These are phyloP conservation scores for Escovopsis weberi DNA, from an alignment of 2,329 filamentous ascomycete species.

Conservation along the genomic window DNA sequence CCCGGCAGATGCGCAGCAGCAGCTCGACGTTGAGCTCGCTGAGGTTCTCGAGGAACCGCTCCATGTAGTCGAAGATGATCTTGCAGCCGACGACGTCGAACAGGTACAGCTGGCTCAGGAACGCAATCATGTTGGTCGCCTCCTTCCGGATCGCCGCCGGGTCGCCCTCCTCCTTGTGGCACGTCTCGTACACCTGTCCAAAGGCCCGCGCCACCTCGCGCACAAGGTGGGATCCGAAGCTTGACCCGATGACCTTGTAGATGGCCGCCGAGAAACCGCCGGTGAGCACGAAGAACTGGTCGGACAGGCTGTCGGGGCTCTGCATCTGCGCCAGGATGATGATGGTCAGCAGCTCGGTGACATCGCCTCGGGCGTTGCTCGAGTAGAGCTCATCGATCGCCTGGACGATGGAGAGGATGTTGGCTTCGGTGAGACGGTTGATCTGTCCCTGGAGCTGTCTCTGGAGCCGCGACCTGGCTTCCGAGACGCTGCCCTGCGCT, in stretches of 20 bases:
- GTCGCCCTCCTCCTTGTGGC: conserved; percentile 27
- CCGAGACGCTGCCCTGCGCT: conserved; percentile 45
- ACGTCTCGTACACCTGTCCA: conserved; percentile 44
- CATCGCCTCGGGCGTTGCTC: conserved; percentile 71
- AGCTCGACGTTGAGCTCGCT: conserved; percentile 82
- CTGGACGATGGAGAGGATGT: conserved; percentile 67
- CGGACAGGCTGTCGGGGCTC: conserved; percentile 63
- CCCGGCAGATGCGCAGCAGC: conserved; percentile 68
- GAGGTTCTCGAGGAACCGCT: conserved; percentile 55
- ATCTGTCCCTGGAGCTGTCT: conserved; percentile 77
- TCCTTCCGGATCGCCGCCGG: conserved; percentile 19
- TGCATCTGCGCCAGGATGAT: conserved; percentile 66
- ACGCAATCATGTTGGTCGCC: conserved; percentile 59
- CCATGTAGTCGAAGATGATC: conserved; percentile 83
- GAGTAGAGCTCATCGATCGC: conserved; percentile 76
- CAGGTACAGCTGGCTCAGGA: conserved; percentile 79
- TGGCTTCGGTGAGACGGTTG: conserved; percentile 86
- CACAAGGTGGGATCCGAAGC: conserved; percentile 78
- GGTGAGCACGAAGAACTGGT: conserved; percentile 81
- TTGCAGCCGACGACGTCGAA: conserved; percentile 76
- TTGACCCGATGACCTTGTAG: conserved; percentile 75
- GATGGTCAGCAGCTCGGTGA: conserved; percentile 67
- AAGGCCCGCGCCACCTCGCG: conserved; percentile 67
- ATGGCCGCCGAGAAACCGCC: conserved; percentile 80
- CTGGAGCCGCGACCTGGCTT: conserved; percentile 53